Percentiles rank a stretch among this genome's conserved stretches.
phyloP scores from a whole-genome alignment of 495 filamentous ascomycete genomes.

The Xylaria cubensis region DNA sequence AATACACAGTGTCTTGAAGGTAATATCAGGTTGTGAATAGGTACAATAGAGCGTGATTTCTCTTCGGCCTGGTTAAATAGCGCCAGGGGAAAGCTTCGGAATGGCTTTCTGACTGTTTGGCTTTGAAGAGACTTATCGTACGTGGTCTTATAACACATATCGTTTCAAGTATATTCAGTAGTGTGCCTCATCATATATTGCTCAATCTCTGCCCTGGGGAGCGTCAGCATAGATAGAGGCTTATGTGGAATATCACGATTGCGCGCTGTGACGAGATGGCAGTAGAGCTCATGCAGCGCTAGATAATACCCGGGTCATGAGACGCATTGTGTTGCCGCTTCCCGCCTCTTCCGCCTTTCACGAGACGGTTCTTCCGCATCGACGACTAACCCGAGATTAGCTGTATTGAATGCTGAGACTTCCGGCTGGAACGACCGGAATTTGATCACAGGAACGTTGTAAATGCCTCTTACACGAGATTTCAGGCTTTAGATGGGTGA shows the following conservation, averaged over 20 bases:
- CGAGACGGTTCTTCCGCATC: background rate
- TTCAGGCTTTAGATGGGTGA: background rate
- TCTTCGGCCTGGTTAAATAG: constrained; percentile 1
- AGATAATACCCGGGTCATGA: constrained; percentile 19
- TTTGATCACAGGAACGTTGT: background rate
- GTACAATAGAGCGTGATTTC: background rate
- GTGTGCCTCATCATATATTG: background rate
- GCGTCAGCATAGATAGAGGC: background rate
- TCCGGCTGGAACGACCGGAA: background rate
- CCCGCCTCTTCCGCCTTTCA: constrained; percentile 7
- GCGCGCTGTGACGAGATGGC: background rate
- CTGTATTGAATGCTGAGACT: background rate
- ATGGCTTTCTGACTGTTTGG: background rate
- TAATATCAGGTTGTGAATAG: background rate
- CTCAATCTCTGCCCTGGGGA: background rate
- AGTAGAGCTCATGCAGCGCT: background rate
- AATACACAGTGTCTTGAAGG: background rate
- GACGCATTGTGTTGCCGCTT: constrained; percentile 15
- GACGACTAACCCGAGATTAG: background rate
- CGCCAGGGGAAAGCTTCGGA: background rate
- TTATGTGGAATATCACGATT: background rate
- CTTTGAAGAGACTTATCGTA: background rate
- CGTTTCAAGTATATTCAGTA: background rate
- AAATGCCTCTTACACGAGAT: background rate
- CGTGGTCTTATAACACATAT: background rate